phyloP scores from a whole-genome alignment of 805 yeast species.

The Yarrowia sp. region DNA sequence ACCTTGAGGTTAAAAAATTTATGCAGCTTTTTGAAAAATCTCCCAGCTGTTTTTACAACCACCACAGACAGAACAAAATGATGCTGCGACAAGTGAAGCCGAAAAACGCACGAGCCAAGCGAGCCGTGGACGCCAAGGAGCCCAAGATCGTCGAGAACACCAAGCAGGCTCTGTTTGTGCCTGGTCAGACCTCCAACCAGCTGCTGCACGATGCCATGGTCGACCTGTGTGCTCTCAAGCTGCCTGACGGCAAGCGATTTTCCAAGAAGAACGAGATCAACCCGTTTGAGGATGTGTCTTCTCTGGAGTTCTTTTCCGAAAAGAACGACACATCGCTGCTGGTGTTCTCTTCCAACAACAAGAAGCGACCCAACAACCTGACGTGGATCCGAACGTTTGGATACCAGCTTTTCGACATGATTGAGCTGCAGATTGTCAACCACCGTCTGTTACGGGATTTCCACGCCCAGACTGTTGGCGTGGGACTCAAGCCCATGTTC shows the following conservation, averaged over 20 bases:
- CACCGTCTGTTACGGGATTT: constrained; percentile 76
- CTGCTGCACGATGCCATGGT: constrained; percentile 83
- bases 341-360: constrained; percentile 75
- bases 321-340: constrained; percentile 88
- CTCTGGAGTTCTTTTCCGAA: constrained; percentile 88
- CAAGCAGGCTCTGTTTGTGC: constrained; percentile 85
- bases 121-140: constrained; percentile 87
- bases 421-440: constrained; percentile 73
- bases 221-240: constrained; percentile 84
- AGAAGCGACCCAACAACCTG: constrained; percentile 89
- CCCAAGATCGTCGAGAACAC: constrained; percentile 86
- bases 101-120: constrained; percentile 90
- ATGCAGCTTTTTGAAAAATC: constrained; percentile 9
- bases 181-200: constrained; percentile 79
- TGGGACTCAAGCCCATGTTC: constrained; percentile 94
- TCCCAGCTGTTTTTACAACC: neutral
- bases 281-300: constrained; percentile 87
- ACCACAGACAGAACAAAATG: neutral
- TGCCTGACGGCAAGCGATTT: constrained; percentile 86
- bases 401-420: constrained; percentile 87
- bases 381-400: constrained; percentile 89
- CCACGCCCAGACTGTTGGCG: constrained; percentile 70
- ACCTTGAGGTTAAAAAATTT: constrained; percentile 6
- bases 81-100: constrained; percentile 51
- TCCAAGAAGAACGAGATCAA: constrained; percentile 81